phyloP scores from a whole-genome alignment of 1,284 basidiomycete genomes.

The Irpex sp. region DNA sequence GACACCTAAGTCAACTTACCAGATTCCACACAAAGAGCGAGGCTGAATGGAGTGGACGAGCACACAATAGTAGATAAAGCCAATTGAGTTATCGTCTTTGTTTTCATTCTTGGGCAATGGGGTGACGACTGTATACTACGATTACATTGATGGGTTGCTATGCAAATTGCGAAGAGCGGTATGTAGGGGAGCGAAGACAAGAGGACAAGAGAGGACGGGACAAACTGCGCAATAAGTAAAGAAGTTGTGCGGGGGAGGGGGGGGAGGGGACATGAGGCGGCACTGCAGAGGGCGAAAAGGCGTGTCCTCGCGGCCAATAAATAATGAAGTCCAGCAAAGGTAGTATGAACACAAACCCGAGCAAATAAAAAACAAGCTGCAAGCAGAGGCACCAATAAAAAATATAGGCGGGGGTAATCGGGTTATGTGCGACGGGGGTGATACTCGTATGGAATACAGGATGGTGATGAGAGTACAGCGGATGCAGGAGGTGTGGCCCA shows the following conservation, averaged over 20 bases:
- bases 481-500: background rate
- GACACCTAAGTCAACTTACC: background rate
- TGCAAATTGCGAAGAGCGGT: conserved; percentile 3
- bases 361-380: conserved; percentile 10
- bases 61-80: background rate
- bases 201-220: background rate
- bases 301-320: conserved; percentile 8
- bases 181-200: background rate
- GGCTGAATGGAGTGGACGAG: too few relatives aligned
- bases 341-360: conserved; percentile 11
- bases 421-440: background rate
- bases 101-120: conserved; percentile 4
- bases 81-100: conserved; percentile 1
- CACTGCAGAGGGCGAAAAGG: background rate
- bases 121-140: conserved; percentile 10
- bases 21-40: background rate
- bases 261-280: too few relatives aligned
- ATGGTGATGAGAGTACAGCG: background rate
- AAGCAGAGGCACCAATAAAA: conserved; percentile 3
- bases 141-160: conserved; percentile 11
- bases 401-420: conserved; percentile 2
- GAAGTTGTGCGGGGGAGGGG: too few relatives aligned
- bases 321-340: conserved; percentile 12
- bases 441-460: conserved; percentile 1
- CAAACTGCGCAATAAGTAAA: background rate